Conservation (phyloP, 768 basidiomycete species). For the Coprinellus micaceus region DNA sequence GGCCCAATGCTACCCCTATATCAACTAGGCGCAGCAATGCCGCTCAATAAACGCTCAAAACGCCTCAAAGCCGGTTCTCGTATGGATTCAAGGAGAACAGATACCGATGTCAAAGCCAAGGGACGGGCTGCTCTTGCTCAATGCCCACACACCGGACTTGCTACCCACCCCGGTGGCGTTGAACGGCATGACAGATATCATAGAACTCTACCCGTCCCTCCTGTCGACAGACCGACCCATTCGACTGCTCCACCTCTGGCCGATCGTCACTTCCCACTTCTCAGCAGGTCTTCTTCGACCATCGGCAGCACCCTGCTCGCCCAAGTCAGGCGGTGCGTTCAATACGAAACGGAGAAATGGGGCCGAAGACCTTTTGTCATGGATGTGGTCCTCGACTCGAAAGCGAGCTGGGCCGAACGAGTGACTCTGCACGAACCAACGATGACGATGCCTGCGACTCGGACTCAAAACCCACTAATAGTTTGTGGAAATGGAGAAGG, state of each 20-base stretch:
- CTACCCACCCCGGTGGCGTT: neutral
- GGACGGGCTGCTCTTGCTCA: neutral
- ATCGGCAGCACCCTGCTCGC: conserved; percentile 18
- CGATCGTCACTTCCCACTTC: neutral
- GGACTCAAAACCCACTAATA: neutral
- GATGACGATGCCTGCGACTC: conserved; percentile 22
- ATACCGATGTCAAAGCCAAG: conserved; percentile 3
- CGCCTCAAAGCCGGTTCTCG: conserved; percentile 3
- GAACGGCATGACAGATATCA: neutral
- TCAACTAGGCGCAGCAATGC: neutral
- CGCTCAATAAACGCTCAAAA: neutral
- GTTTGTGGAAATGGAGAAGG: neutral
- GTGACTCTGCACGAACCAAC: neutral
- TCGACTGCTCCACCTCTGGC: neutral
- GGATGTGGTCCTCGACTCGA: conserved; percentile 45
- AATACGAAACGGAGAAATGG: conserved; percentile 22
- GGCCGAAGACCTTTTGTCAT: conserved; percentile 37
- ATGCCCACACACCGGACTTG: neutral
- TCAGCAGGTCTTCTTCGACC: neutral
- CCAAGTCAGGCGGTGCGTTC: conserved; percentile 26
- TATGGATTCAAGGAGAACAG: neutral
- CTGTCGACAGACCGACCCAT: neutral
- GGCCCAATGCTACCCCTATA: conserved; percentile 8
- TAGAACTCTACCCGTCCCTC: neutral
- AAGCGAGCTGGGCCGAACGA: conserved; percentile 24